Evolutionary conservation across 768 basidiomycete species (phyloP).

Genomic region (Boletus reticulatus): DNA sequence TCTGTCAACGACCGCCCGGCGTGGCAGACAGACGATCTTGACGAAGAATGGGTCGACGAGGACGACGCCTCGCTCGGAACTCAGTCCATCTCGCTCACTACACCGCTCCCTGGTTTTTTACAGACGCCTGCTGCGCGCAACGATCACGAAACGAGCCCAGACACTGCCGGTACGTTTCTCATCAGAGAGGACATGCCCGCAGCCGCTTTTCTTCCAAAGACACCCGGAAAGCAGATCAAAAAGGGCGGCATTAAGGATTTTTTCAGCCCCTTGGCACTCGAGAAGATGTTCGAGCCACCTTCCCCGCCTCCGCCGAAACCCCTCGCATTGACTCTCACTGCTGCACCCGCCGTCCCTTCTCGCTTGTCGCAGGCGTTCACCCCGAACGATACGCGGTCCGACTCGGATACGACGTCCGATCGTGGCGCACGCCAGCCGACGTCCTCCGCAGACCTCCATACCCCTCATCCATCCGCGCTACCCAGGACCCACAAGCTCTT

Average conservation of each 20-base stretch:
- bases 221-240: constrained; percentile 55
- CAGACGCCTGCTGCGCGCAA: constrained; percentile 41
- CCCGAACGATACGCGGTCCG: constrained; percentile 28
- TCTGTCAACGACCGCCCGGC: constrained; percentile 44
- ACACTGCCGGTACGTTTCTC: constrained; percentile 66
- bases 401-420: constrained; percentile 21
- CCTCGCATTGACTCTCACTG: constrained; percentile 19
- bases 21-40: constrained; percentile 88
- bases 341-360: constrained; percentile 34
- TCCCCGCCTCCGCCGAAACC: constrained; percentile 57
- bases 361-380: constrained; percentile 38
- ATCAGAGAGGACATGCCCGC: constrained; percentile 65
- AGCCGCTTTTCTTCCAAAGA: constrained; percentile 58
- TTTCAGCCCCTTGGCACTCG: constrained; percentile 84
- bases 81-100: constrained; percentile 58
- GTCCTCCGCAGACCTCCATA: constrained; percentile 5
- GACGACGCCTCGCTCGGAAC: constrained; percentile 41
- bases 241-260: constrained; percentile 72
- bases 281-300: constrained; percentile 93
- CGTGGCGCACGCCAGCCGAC: constrained; percentile 2
- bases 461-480: constrained; percentile 13
- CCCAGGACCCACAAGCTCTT: constrained; percentile 43
- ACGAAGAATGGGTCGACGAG: constrained; percentile 87
- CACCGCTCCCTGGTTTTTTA: constrained; percentile 48
- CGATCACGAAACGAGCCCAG: constrained; percentile 29